Evolutionary conservation across 1,284 basidiomycete genomes (phyloP), one percentile per base, ranked within the genome.

Genomic region (Singerocomus inundabilis): DNA sequence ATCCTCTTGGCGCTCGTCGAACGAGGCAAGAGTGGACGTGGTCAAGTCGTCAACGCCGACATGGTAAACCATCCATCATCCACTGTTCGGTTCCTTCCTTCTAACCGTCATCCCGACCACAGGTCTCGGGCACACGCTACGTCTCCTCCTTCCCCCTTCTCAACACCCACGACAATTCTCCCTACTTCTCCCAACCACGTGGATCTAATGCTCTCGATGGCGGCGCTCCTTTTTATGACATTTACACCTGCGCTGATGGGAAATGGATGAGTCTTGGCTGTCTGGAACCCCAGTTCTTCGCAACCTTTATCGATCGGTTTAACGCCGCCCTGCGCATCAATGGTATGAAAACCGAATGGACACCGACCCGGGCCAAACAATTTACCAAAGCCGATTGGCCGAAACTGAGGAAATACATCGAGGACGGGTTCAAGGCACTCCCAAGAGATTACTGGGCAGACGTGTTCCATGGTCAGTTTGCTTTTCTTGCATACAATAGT

Each of bases 81-180:
- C 18, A 9, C 16, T 9, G 25, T 29, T 26, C 7, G n/a, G n/a
- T n/a, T n/a, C n/a, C 1, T 15, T 7, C 5, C 10, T 6, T 16
- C 40, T 38, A 37, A 45, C 26, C 44, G 0, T 15, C 36, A 34
- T 35, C 16, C 26, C 11, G 9, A 11, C 31, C 31, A 24, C 54
- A 90, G 87, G 87, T 92, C 16, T 84, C 88, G 10, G 91, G 91
- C 1, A 74, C 84, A 2, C 83, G 89, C 44, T 93, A 92, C 65
- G 59, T 92, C 21, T 78, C 88, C 6, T 81, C 81, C 2, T 92
- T 84, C 56, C 80, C 87, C 7, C 73, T 92, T 7, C 69, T 88
- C 18, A 73, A 83, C 25, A 59, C 72, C 8, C 64, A 75, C 46
- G 51, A 66, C 45, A 69, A 55, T 33, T 76, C 71, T 26, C 63